Percentiles rank a stretch among this genome's conserved stretches.
phyloP scores from a whole-genome alignment of 1,139 yeast species.

The Pichia sp. region DNA sequence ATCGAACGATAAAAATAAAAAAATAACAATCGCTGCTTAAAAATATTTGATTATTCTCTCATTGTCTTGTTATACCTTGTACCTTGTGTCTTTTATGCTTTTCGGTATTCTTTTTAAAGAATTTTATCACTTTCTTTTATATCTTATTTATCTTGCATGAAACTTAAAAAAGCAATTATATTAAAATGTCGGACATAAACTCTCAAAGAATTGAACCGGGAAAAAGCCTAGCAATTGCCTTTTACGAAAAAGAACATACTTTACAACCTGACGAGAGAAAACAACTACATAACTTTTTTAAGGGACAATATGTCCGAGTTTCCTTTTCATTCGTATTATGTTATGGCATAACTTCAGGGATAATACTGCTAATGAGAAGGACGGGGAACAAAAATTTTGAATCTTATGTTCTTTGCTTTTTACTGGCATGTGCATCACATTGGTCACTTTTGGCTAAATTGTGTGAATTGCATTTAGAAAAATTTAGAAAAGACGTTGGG shows the following conservation, averaged over 20 bases:
- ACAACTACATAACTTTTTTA: slow-evolving; percentile 21
- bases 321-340: slow-evolving; percentile 21
- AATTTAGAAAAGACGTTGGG: slow-evolving; percentile 17
- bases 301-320: slow-evolving; percentile 16
- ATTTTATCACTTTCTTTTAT: too few relatives aligned
- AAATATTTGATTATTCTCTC: too few relatives aligned
- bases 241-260: slow-evolving; percentile 24
- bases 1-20: too few relatives aligned
- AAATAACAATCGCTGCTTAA: too few relatives aligned
- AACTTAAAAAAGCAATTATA: too few relatives aligned
- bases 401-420: slow-evolving; percentile 19
- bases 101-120: too few relatives aligned
- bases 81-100: too few relatives aligned
- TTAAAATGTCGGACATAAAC: too few relatives aligned
- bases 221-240: slow-evolving; percentile 19
- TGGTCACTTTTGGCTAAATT: slow-evolving; percentile 11
- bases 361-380: slow-evolving; percentile 19
- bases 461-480: slow-evolving; percentile 12
- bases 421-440: slow-evolving; percentile 18
- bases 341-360: slow-evolving; percentile 23
- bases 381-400: slow-evolving; percentile 15
- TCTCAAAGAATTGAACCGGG: too few relatives aligned
- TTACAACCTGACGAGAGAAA: slow-evolving; percentile 20
- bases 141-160: too few relatives aligned
- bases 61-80: too few relatives aligned